Conservation (phyloP, 1,139 yeast species). For the Diutina mesorugosa region DNA sequence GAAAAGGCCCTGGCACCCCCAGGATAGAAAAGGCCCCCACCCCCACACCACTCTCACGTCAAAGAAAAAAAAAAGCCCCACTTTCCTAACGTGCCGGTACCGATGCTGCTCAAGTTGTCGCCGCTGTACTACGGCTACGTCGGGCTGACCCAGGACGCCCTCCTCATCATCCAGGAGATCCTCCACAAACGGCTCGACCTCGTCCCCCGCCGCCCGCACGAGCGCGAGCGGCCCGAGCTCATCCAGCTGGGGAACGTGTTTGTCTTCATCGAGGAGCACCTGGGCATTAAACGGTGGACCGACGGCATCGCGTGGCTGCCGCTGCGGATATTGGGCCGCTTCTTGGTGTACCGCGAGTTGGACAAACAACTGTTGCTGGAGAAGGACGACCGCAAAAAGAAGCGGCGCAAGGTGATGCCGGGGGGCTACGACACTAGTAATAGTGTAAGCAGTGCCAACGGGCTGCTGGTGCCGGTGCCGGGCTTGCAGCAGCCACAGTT, state of each 20-base stretch:
- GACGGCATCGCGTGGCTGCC: slow-evolving; percentile 93
- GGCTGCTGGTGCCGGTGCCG: background rate
- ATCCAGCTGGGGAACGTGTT: slow-evolving; percentile 73
- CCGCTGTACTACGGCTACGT: slow-evolving; percentile 75
- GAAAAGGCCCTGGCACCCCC: background rate
- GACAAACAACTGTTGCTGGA: slow-evolving; percentile 37
- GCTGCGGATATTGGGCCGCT: slow-evolving; percentile 71
- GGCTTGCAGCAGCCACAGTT: background rate
- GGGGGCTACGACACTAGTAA: background rate
- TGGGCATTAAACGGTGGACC: slow-evolving; percentile 88
- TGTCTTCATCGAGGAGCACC: slow-evolving; percentile 70
- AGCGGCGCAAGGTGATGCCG: slow-evolving; percentile 14
- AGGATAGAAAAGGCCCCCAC: background rate
- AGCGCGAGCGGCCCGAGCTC: slow-evolving; percentile 52
- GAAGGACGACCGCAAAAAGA: slow-evolving; percentile 20
- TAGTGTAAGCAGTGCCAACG: background rate
- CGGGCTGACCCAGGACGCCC: slow-evolving; percentile 73
- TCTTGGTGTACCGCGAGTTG: slow-evolving; percentile 69
- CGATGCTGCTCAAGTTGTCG: slow-evolving; percentile 7
- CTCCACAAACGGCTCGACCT: slow-evolving; percentile 46
- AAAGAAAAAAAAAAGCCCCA: background rate
- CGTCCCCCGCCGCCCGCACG: slow-evolving; percentile 76
- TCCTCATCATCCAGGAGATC: slow-evolving; percentile 69
- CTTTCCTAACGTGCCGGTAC: background rate
- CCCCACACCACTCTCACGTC: background rate